Evolutionary conservation across 495 filamentous ascomycete genomes (phyloP).

Genomic region (Xylaria nigripes): DNA sequence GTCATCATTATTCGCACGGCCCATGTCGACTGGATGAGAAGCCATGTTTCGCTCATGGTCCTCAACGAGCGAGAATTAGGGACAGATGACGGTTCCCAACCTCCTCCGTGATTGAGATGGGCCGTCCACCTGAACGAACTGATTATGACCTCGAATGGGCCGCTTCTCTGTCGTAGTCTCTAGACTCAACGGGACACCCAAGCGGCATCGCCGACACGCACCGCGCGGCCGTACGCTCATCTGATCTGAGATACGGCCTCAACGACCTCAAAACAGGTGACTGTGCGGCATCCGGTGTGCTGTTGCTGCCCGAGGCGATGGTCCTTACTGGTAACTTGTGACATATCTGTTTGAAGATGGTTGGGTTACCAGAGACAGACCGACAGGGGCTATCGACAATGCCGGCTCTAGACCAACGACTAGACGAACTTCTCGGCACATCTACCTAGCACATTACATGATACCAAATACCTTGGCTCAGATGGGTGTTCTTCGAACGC

Average conservation of each 20-base stretch:
- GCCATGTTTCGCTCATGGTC: constrained; percentile 46
- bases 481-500: constrained; percentile 52
- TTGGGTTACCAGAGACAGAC: constrained; percentile 44
- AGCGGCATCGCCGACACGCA: constrained; percentile 66
- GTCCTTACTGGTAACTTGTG: constrained; percentile 54
- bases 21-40: constrained; percentile 49
- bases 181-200: constrained; percentile 58
- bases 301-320: constrained; percentile 55
- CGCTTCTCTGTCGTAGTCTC: constrained; percentile 59
- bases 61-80: constrained; percentile 38
- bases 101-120: too few species aligned
- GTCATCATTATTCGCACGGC: constrained; percentile 52
- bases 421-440: constrained; percentile 44
- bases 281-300: constrained; percentile 58
- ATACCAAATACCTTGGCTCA: constrained; percentile 59
- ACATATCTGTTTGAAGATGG: constrained; percentile 58
- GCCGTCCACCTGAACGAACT: constrained; percentile 38
- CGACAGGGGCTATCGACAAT: constrained; percentile 48
- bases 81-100: constrained; percentile 19
- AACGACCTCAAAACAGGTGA: constrained; percentile 56
- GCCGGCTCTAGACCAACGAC: constrained; percentile 51
- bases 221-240: constrained; percentile 55
- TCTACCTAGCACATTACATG: constrained; percentile 68
- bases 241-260: constrained; percentile 53
- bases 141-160: constrained; percentile 55